Percentiles rank a stretch among this genome's conserved stretches.
phyloP scores from a whole-genome alignment of 805 yeast genomes.

The Kuraishia ogatae region DNA sequence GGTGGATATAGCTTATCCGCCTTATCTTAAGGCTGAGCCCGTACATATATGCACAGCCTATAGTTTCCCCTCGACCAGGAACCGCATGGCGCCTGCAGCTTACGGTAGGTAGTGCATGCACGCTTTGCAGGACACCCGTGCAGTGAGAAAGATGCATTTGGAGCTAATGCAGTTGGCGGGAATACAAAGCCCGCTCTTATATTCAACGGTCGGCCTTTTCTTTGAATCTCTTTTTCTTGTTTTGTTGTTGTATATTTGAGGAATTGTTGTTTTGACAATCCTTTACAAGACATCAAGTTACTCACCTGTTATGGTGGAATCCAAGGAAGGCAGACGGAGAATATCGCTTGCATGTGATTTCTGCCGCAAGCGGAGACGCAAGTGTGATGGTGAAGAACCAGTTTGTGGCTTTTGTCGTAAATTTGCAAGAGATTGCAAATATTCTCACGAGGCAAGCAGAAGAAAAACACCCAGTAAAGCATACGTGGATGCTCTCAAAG shows the following conservation, averaged over 20 bases:
- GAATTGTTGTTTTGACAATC: too few species aligned
- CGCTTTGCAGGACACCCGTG: neutral
- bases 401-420: slow-evolving; percentile 6
- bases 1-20: neutral
- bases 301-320: neutral
- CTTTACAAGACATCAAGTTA: too few species aligned
- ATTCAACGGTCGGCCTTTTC: neutral
- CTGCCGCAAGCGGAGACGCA: slow-evolving; percentile 7
- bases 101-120: neutral
- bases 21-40: neutral
- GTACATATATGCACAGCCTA: neutral
- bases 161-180: neutral
- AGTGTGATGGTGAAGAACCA: slow-evolving; percentile 8
- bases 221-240: too few species aligned
- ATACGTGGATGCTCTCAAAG: slow-evolving; percentile 5
- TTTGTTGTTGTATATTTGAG: too few species aligned
- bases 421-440: slow-evolving; percentile 5
- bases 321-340: neutral
- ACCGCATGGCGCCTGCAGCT: neutral
- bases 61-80: too few species aligned
- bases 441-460: slow-evolving; percentile 2
- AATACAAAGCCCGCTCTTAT: neutral
- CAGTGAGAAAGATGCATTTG: neutral
- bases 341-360: slow-evolving; percentile 5
- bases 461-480: slow-evolving; percentile 7